Percentiles rank a stretch among this genome's conserved stretches.
Evolutionary conservation across 441 rosid genomes (phyloP).

Genomic region (Syzygium syzygioides): DNA sequence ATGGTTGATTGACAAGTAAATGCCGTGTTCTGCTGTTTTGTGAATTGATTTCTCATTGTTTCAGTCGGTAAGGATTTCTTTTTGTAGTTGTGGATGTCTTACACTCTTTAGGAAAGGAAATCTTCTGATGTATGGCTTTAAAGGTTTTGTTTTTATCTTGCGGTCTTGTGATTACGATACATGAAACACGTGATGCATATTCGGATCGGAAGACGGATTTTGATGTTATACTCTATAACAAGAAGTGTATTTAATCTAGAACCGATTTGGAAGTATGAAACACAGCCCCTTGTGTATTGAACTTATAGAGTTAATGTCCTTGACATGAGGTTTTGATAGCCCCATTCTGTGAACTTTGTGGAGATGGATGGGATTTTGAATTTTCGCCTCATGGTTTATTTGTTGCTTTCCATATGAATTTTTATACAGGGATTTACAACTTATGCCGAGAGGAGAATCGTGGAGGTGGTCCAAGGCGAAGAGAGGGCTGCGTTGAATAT

Average conservation of each 20-base stretch:
- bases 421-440: slow-evolving; percentile 73
- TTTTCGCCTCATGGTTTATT: background rate
- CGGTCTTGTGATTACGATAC: background rate
- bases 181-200: background rate
- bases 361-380: background rate
- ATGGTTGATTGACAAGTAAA: background rate
- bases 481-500: slow-evolving; percentile 67
- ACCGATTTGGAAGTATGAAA: background rate
- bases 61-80: background rate
- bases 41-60: background rate
- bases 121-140: background rate
- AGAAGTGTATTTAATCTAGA: background rate
- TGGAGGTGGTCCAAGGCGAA: slow-evolving; percentile 88
- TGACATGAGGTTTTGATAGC: background rate
- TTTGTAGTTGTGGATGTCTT: background rate
- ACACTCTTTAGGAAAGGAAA: background rate
- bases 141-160: background rate
- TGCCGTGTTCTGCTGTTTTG: background rate
- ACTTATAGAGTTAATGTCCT: background rate
- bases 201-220: background rate
- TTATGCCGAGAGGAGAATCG: slow-evolving; percentile 90
- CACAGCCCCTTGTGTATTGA: background rate
- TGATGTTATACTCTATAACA: background rate
- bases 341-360: background rate
- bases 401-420: background rate